Conservation (phyloP, 345 rosid genomes). For the Raphanus raphanistrum region DNA sequence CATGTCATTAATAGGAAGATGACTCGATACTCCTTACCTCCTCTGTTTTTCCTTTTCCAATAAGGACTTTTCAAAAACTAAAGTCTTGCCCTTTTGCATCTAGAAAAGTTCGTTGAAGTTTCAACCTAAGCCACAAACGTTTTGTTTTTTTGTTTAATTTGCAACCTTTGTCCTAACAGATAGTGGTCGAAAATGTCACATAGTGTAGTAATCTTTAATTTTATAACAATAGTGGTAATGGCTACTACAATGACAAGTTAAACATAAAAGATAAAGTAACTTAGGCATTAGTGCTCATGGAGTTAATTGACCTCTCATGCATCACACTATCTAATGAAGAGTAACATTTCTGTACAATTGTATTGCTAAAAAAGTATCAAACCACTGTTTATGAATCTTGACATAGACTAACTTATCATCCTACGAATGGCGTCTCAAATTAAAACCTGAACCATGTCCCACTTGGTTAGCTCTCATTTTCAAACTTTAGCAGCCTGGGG, state of each 20-base stretch:
- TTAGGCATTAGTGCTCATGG: constrained; percentile 13
- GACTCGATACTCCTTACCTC: constrained; percentile 23
- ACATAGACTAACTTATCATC: background rate
- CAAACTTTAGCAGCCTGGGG: constrained; percentile 36
- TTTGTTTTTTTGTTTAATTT: background rate
- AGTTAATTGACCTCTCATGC: constrained; percentile 12
- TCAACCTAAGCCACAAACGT: background rate
- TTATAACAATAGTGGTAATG: background rate
- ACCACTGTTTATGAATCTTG: background rate
- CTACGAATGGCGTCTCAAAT: constrained; percentile 1
- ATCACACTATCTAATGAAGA: background rate
- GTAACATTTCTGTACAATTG: constrained; percentile 2
- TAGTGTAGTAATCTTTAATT: background rate
- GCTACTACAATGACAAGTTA: background rate
- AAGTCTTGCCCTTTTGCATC: background rate
- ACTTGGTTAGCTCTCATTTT: constrained; percentile 8
- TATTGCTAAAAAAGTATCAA: background rate
- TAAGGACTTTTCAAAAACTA: background rate
- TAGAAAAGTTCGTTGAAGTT: background rate
- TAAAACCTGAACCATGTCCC: background rate
- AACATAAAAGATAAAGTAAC: background rate
- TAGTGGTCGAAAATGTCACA: background rate
- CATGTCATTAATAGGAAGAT: constrained; percentile 9
- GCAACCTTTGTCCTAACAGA: background rate
- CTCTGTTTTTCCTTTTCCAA: background rate